Conservation (phyloP, 2,329 filamentous ascomycete species). For the Scytalidium sp. region DNA sequence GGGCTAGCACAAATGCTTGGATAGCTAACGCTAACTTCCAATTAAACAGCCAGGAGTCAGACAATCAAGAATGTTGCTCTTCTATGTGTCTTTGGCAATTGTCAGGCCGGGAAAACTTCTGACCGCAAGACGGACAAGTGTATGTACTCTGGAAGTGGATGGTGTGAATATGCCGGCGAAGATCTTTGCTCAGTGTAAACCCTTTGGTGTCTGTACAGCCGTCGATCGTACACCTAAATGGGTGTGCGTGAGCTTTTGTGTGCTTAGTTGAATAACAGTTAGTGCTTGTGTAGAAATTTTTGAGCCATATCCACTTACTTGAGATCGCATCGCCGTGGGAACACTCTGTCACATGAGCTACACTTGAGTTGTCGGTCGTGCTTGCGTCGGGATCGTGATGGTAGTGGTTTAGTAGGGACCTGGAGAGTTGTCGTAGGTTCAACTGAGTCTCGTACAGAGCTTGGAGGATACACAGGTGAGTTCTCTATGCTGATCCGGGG, state of each 20-base stretch:
- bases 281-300: background rate
- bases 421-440: background rate
- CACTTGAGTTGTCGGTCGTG: background rate
- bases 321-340: background rate
- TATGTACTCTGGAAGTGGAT: conserved; percentile 11
- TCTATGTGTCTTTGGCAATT: conserved; percentile 11
- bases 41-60: background rate
- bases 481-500: background rate
- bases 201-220: conserved; percentile 8
- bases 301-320: conserved; percentile 1
- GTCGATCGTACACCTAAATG: conserved; percentile 5
- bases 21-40: background rate
- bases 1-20: no score
- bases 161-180: conserved; percentile 8
- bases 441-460: background rate
- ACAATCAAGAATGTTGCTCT: conserved; percentile 10
- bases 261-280: conserved; percentile 7
- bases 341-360: conserved; percentile 1
- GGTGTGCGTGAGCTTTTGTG: conserved; percentile 5
- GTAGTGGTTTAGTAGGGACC: background rate
- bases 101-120: conserved; percentile 11
- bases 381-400: background rate
- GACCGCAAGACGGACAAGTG: conserved; percentile 8
- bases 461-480: background rate
- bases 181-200: conserved; percentile 9